phyloP scores from a whole-genome alignment of 331 rosid genomes.

The Rhamnella rubrinervis region DNA sequence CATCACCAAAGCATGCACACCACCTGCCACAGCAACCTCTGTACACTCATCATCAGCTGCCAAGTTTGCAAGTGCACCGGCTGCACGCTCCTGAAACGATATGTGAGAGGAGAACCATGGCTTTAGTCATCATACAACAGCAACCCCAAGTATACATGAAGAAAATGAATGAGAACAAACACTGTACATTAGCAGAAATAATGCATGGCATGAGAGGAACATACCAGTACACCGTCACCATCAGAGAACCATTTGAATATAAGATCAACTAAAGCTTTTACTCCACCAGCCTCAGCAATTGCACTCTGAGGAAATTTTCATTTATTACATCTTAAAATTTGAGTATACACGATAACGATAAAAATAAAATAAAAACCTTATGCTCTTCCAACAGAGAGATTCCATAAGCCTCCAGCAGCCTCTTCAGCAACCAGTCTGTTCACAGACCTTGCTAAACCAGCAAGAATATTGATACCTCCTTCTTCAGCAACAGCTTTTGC shows the following conservation, averaged over 20 bases:
- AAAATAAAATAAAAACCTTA: conserved; percentile 57
- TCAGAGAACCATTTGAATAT: conserved; percentile 97
- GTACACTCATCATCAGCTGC: conserved; percentile 99
- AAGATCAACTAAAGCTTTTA: conserved; percentile 93
- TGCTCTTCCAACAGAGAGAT: conserved; percentile 97
- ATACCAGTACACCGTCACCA: conserved; percentile 97
- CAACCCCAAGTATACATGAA: conserved; percentile 9
- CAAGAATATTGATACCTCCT: conserved; percentile 93
- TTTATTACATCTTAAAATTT: conserved; percentile 24
- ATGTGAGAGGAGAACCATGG: conserved; percentile 14
- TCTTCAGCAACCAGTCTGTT: conserved; percentile 98
- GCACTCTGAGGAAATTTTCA: conserved; percentile 64
- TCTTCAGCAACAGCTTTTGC: conserved; percentile 99
- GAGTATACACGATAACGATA: conserved; percentile 14
- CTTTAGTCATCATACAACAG: conserved; percentile 21
- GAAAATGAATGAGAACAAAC: conserved; percentile 16
- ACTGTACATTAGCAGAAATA: conserved; percentile 17
- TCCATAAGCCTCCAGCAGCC: conserved; percentile 99
- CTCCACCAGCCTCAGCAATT: conserved; percentile 97
- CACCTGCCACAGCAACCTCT: conserved; percentile 95
- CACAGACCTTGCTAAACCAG: conserved; percentile 96
- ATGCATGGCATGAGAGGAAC: conserved; percentile 28
- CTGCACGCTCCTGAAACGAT: conserved; percentile 87
- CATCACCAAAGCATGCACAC: conserved; percentile 98
- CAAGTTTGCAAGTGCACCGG: conserved; percentile 99